Base-by-base conservation (phyloP, 2,329 filamentous ascomycete genomes). In the Sarocladiaceae sp. region DNA sequence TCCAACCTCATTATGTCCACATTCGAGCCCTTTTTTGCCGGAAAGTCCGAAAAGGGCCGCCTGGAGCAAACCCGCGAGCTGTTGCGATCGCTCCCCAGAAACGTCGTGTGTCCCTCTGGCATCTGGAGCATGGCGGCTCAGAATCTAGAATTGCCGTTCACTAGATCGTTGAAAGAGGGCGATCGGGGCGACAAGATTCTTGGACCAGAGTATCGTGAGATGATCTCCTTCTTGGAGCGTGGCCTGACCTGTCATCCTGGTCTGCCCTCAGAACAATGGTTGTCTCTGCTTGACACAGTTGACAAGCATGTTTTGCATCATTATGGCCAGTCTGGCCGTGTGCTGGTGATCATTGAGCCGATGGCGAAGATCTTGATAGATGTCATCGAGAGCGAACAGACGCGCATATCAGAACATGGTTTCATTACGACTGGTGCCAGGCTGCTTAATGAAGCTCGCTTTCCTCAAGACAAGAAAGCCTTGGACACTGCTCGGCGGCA, bases 281-380 rank as follows among this genome's bases (percentile, higher is more conserved):
- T 67, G 20, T 59, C 68, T 0, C 65, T 91, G 1, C 78, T 87
- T 43, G 65, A 74, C 7, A 61, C 69, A 1, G 64, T 87, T 7
- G 66, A 76, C 3, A 62, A 70, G 7, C 74, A 77, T 43, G 75
- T 83, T 6, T 73, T 69, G 15, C 65, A 72, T 11, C 80, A 88
- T 50, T 76, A 76, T 43, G 85, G 87, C 3, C 80, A 88, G 49
- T 75, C 77, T 13, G 82, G 80, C 5, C 72, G 82, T 32, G 76
- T 81, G 4, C 68, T 85, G 41, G 74, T 77, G 19, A 71, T 88
- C 2, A 68, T 90, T 31, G 88, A 94, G 48, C 84, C 83, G 1
- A 55, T 93, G 3, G 78, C 85, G 0, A 82, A 77, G 51, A 55
- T 62, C 1, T 51, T 84, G 4, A 53, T 68, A 29, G 69, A 71